Evolutionary conservation across 1,139 yeast genomes (phyloP).

Genomic region (Pichia sp.): DNA sequence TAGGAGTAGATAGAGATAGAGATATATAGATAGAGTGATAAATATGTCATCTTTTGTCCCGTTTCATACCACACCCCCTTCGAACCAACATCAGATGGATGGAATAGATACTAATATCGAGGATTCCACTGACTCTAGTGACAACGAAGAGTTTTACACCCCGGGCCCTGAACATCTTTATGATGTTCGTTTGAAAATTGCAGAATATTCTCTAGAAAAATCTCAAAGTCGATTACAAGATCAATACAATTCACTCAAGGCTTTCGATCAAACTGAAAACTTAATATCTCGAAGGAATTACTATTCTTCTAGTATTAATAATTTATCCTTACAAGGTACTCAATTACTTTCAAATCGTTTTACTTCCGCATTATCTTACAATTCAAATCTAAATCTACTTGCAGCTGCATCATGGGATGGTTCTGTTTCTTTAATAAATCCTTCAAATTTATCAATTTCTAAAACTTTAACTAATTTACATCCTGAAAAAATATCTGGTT

Average conservation of each 20-base stretch:
- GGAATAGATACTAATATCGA: slow-evolving; percentile 14
- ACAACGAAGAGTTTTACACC: slow-evolving; percentile 77
- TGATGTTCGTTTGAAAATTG: slow-evolving; percentile 47
- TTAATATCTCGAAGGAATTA: slow-evolving; percentile 44
- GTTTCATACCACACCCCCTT: no score
- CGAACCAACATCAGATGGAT: no score
- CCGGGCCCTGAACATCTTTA: slow-evolving; percentile 62
- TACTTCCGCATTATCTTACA: slow-evolving; percentile 52
- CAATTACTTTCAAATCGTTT: slow-evolving; percentile 68
- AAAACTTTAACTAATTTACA: slow-evolving; percentile 32
- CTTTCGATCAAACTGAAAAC: slow-evolving; percentile 24
- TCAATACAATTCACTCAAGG: slow-evolving; percentile 27
- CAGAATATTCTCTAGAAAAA: slow-evolving; percentile 42
- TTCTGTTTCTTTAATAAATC: slow-evolving; percentile 44
- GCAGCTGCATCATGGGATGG: slow-evolving; percentile 91
- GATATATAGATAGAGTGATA: no score
- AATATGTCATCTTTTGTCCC: no score
- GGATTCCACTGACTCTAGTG: slow-evolving; percentile 28
- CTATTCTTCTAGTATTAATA: slow-evolving; percentile 33
- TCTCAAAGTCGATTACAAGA: slow-evolving; percentile 40
- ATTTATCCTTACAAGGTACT: slow-evolving; percentile 53
- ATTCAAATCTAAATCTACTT: slow-evolving; percentile 32
- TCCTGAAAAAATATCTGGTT: slow-evolving; percentile 60
- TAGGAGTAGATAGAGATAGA: no score
- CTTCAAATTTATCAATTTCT: slow-evolving; percentile 32